phyloP scores from a whole-genome alignment of 495 filamentous ascomycete species.

The Aspergillus haitiensis region DNA sequence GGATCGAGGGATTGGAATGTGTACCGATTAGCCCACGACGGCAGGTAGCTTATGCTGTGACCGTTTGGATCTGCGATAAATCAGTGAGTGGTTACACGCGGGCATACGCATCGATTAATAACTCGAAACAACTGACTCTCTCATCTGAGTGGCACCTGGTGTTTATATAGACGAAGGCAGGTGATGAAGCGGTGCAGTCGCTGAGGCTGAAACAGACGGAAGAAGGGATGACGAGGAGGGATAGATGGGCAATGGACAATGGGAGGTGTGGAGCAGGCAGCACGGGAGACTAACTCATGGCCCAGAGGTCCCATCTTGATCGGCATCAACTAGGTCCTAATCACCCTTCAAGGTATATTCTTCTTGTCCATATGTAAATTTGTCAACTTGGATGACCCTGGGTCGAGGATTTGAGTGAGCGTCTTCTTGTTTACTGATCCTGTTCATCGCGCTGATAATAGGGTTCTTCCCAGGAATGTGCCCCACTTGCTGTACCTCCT shows the following conservation, averaged over 20 bases:
- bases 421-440: neutral
- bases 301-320: constrained; percentile 8
- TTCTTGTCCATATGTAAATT: neutral
- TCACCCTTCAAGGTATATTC: neutral
- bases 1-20: constrained; percentile 26
- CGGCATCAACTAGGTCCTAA: neutral
- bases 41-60: neutral
- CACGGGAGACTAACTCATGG: constrained; percentile 15
- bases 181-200: constrained; percentile 3
- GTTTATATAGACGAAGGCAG: neutral
- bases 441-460: neutral
- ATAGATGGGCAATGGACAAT: constrained; percentile 5
- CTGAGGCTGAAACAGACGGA: neutral
- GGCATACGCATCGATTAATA: constrained; percentile 11
- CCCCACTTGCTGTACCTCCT: constrained; percentile 3
- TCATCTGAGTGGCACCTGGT: constrained; percentile 13
- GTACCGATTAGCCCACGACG: constrained; percentile 1
- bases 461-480: constrained; percentile 1
- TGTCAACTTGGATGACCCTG: neutral
- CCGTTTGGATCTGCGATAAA: neutral
- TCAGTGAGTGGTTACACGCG: constrained; percentile 14
- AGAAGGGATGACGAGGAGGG: constrained; percentile 7
- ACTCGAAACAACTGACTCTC: constrained; percentile 9
- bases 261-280: constrained; percentile 1
- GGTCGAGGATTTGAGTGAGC: too few species aligned